These are phyloP conservation scores for Fragilaria crotonensis DNA, from an alignment of 108 stramenopile species.

Conservation along the genomic window DNA sequence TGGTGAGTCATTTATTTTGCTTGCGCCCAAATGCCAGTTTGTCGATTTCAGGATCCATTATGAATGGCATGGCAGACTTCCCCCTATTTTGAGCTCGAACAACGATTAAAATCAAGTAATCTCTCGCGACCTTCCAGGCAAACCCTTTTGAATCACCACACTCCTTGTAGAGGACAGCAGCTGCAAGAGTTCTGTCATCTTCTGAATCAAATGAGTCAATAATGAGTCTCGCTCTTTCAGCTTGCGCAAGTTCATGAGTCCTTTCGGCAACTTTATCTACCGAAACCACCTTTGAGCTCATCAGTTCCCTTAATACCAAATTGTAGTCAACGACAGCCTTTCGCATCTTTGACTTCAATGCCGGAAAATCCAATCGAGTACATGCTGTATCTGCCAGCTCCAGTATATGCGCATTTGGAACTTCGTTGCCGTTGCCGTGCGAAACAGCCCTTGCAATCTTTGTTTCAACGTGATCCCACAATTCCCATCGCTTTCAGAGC, in stretches of 20 bases:
- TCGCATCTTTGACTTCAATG: background rate
- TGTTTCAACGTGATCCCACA: background rate
- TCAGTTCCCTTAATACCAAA: background rate
- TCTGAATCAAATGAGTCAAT: background rate
- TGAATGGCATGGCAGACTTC: background rate
- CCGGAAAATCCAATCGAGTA: background rate
- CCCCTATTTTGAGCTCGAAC: background rate
- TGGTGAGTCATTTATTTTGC: too few relatives aligned
- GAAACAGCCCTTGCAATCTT: background rate
- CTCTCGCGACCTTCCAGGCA: slow-evolving; percentile 1
- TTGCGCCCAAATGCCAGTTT: background rate
- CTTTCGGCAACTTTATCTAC: background rate
- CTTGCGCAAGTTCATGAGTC: background rate
- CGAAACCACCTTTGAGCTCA: background rate
- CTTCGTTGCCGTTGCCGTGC: background rate
- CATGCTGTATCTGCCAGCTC: background rate
- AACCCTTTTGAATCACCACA: background rate
- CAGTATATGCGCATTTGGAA: slow-evolving; percentile 1
- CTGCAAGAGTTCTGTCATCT: background rate
- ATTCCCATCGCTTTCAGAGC: background rate
- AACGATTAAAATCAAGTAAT: background rate
- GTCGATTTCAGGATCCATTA: background rate
- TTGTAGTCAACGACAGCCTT: background rate
- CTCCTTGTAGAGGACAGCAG: background rate
- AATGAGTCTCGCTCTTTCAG: background rate